Conservation (phyloP, 2,329 filamentous ascomycete species). For the Incumbomyces lentus region DNA sequence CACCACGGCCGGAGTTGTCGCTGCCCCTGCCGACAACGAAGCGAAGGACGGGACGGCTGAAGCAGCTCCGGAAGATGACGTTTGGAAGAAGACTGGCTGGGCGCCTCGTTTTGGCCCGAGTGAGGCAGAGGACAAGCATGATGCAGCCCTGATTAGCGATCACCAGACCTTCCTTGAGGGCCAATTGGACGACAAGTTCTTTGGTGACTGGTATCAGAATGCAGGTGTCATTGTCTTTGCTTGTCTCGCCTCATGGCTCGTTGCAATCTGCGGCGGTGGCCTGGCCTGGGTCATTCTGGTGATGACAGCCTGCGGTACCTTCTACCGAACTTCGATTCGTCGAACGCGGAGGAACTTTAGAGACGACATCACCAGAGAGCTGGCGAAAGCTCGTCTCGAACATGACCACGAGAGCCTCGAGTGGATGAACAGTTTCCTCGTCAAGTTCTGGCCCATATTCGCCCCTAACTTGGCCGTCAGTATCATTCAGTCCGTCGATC, state of each 20-base stretch:
- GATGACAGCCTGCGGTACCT: constrained; percentile 85
- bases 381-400: constrained; percentile 77
- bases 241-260: constrained; percentile 78
- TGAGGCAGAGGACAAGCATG: constrained; percentile 38
- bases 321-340: constrained; percentile 90
- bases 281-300: constrained; percentile 87
- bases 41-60: constrained; percentile 36
- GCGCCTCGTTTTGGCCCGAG: constrained; percentile 64
- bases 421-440: constrained; percentile 97
- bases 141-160: constrained; percentile 61
- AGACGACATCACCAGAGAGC: constrained; percentile 82
- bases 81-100: constrained; percentile 68
- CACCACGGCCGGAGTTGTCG: constrained; percentile 58
- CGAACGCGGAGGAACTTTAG: constrained; percentile 91
- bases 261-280: constrained; percentile 81
- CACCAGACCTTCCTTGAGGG: constrained; percentile 81
- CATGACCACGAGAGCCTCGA: constrained; percentile 87
- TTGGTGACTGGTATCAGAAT: constrained; percentile 98
- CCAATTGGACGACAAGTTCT: constrained; percentile 78
- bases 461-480: constrained; percentile 86
- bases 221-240: constrained; percentile 88
- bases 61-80: constrained; percentile 38
- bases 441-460: constrained; percentile 99
- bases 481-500: constrained; percentile 87
- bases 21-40: constrained; percentile 39